Conservation (phyloP, 2,329 filamentous ascomycete species). For the Tolypocladium cylindrosporum region DNA sequence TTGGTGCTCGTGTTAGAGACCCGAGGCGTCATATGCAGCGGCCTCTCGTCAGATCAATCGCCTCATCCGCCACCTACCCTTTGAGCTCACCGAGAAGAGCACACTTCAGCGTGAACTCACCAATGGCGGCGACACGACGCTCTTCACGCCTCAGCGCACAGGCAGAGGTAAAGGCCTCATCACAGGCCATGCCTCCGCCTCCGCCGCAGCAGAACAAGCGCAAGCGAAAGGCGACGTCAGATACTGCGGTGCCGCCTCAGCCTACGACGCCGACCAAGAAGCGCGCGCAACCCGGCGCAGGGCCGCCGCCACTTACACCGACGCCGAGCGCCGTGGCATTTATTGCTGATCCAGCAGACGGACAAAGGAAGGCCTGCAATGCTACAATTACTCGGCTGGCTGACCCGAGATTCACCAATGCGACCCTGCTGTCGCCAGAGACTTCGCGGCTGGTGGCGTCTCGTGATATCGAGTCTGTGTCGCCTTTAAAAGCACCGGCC, state of each 20-base stretch:
- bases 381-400: conserved; percentile 44
- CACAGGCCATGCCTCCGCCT: conserved; percentile 10
- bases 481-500: conserved; percentile 29
- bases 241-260: conserved; percentile 10
- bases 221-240: conserved; percentile 23
- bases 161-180: conserved; percentile 6
- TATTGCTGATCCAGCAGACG: conserved; percentile 21
- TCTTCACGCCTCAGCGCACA: conserved; percentile 31
- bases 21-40: background rate
- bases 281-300: conserved; percentile 11
- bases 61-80: background rate
- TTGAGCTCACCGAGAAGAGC: background rate
- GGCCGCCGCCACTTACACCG: conserved; percentile 32
- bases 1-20: too few species aligned
- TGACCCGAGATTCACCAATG: conserved; percentile 56
- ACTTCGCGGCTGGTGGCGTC: conserved; percentile 52
- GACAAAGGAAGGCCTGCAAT: conserved; percentile 27
- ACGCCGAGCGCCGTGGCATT: conserved; percentile 34
- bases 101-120: background rate
- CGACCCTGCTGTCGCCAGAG: conserved; percentile 60
- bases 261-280: conserved; percentile 22
- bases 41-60: background rate
- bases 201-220: conserved; percentile 11
- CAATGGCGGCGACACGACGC: conserved; percentile 24
- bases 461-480: conserved; percentile 33